Percentiles rank a stretch among this genome's conserved stretches.
Conservation (phyloP, 371 early-diverging fungal genomes). For the Haplosporangium sp. region DNA sequence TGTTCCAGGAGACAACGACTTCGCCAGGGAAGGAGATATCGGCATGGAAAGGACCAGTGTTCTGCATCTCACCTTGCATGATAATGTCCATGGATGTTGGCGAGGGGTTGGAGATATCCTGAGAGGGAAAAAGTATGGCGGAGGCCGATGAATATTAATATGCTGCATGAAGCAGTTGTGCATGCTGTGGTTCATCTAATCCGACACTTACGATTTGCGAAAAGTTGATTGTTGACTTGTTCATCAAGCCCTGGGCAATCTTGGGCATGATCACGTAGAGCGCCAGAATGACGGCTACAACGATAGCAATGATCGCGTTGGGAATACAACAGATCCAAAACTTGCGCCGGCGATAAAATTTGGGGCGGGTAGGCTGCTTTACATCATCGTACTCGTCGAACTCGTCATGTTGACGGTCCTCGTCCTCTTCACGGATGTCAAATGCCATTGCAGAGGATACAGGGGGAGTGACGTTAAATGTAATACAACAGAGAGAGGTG, state of each 20-base stretch:
- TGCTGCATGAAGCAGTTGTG: not conserved
- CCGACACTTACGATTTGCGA: constrained; percentile 31
- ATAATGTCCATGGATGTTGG: constrained; percentile 56
- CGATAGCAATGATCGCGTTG: constrained; percentile 58
- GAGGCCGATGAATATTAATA: no score
- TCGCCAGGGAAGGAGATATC: constrained; percentile 64
- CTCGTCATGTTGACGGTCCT: constrained; percentile 33
- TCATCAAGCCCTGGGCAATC: constrained; percentile 63
- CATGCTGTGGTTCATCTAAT: no score
- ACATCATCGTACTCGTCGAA: constrained; percentile 53
- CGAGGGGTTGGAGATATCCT: constrained; percentile 29
- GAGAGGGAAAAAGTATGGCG: not conserved
- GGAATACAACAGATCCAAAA: constrained; percentile 69
- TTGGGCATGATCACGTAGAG: constrained; percentile 72
- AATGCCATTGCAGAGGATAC: constrained; percentile 35
- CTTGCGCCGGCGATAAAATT: constrained; percentile 66
- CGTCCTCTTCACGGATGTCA: constrained; percentile 50
- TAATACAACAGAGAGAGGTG: not conserved
- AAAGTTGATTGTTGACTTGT: constrained; percentile 49
- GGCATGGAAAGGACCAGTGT: constrained; percentile 71
- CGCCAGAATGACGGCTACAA: constrained; percentile 61
- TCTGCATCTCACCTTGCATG: constrained; percentile 62
- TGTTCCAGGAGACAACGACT: constrained; percentile 66
- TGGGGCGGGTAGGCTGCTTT: constrained; percentile 33
- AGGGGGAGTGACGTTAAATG: not conserved